A percentile compares a stretch with the other conserved stretches of the same genome.
Conservation (phyloP, 2,329 filamentous ascomycete genomes). For the Teratosphaeria viscida region DNA sequence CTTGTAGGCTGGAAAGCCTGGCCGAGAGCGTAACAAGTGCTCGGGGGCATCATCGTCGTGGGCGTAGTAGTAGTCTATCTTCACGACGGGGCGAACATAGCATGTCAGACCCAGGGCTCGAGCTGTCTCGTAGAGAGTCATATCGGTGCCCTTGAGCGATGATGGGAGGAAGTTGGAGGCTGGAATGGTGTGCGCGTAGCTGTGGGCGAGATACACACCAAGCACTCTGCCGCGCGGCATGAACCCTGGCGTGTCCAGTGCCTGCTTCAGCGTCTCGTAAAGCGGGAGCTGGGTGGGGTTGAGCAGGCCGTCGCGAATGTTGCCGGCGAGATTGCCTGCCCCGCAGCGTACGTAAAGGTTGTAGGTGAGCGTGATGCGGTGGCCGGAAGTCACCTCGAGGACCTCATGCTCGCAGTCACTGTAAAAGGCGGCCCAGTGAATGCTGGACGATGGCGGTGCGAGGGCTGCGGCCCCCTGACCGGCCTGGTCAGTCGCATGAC, state of each 20-base stretch:
- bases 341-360: constrained; percentile 41
- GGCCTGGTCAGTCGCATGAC: background rate
- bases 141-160: constrained; percentile 19
- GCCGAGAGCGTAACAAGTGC: background rate
- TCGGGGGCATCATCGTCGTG: background rate
- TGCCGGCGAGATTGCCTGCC: constrained; percentile 21
- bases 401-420: constrained; percentile 46
- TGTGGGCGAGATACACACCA: constrained; percentile 12
- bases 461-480: constrained; percentile 5
- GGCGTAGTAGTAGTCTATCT: background rate
- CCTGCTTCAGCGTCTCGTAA: constrained; percentile 22
- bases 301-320: constrained; percentile 9
- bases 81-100: background rate
- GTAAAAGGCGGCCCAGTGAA: constrained; percentile 45
- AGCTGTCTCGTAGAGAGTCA: constrained; percentile 14
- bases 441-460: background rate
- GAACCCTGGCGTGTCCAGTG: constrained; percentile 27
- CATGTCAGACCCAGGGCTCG: constrained; percentile 5
- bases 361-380: constrained; percentile 50
- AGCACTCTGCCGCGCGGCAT: constrained; percentile 19
- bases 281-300: constrained; percentile 28
- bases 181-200: constrained; percentile 14
- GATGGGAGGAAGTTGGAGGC: constrained; percentile 8
- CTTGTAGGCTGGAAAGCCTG: background rate
- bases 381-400: constrained; percentile 38